Conservation (phyloP, 202 grass and related monocot genomes). For the Alloteropsis angusta region DNA sequence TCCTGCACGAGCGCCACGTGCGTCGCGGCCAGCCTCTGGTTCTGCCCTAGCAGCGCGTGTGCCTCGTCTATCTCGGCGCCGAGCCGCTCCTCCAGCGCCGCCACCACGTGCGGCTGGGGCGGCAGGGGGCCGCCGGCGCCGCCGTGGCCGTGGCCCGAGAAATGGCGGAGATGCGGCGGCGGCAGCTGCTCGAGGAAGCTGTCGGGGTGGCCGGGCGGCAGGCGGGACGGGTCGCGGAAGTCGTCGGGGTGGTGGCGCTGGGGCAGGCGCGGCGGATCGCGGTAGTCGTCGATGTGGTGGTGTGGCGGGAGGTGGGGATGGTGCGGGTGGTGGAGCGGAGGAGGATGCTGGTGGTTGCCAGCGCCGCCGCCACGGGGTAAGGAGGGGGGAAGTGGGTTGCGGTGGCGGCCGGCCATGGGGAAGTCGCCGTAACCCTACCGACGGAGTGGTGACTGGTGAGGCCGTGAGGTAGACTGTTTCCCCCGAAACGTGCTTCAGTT, state of each 20-base stretch:
- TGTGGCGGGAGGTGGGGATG: slow-evolving; percentile 12
- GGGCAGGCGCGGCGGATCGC: slow-evolving; percentile 27
- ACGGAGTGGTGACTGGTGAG: neutral
- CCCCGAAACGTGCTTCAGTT: neutral
- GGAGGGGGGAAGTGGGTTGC: slow-evolving; percentile 24
- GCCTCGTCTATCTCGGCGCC: slow-evolving; percentile 72
- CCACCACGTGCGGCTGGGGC: slow-evolving; percentile 30
- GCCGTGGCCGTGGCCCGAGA: slow-evolving; percentile 23
- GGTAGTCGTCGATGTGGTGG: slow-evolving; percentile 36
- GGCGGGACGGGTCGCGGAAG: slow-evolving; percentile 33
- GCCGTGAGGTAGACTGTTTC: neutral
- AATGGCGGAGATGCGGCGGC: slow-evolving; percentile 25
- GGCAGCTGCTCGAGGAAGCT: slow-evolving; percentile 27
- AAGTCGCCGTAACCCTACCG: slow-evolving; percentile 40
- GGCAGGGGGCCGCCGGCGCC: slow-evolving; percentile 20
- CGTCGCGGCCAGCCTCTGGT: slow-evolving; percentile 86
- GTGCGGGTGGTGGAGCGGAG: too few relatives aligned
- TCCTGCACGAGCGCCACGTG: slow-evolving; percentile 96
- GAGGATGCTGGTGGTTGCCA: slow-evolving; percentile 24
- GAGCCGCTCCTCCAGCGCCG: slow-evolving; percentile 68
- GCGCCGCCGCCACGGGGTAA: slow-evolving; percentile 4
- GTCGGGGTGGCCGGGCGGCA: slow-evolving; percentile 21
- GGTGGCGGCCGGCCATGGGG: slow-evolving; percentile 54
- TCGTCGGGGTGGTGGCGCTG: slow-evolving; percentile 30
- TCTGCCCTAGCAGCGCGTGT: slow-evolving; percentile 63